These are phyloP conservation scores for Gautieria morchelliformis DNA, from an alignment of 768 basidiomycete species.

Conservation along the genomic window DNA sequence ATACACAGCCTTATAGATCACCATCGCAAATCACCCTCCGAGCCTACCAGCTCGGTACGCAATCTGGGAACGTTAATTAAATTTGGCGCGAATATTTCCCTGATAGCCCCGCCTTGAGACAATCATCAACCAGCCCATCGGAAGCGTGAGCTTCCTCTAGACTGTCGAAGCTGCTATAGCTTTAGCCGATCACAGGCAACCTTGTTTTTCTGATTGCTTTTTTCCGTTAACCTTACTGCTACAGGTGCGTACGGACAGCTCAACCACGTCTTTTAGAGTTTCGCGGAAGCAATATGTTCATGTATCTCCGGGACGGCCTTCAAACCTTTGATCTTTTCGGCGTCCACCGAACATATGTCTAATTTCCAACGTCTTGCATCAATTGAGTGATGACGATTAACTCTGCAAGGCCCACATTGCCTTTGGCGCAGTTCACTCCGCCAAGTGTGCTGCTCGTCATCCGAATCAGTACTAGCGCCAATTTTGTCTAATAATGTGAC, in stretches of 20 bases:
- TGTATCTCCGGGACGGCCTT: not conserved
- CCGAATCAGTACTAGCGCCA: not conserved
- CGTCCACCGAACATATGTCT: not conserved
- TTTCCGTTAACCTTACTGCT: too few species aligned
- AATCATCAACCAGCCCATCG: too few species aligned
- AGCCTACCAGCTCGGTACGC: not conserved
- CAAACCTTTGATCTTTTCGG: not conserved
- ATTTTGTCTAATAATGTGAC: slow-evolving; percentile 17
- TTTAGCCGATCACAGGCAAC: too few species aligned
- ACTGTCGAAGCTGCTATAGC: too few species aligned
- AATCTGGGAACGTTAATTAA: too few species aligned
- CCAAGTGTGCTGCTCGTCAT: not conserved
- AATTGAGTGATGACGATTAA: not conserved
- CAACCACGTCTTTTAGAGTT: not conserved
- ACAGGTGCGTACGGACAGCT: not conserved
- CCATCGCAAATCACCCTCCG: not conserved
- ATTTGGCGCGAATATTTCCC: too few species aligned
- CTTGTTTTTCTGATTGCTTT: too few species aligned
- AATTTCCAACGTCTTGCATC: not conserved
- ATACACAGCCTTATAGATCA: not conserved
- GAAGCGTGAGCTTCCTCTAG: too few species aligned
- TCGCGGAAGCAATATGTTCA: not conserved
- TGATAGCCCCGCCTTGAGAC: too few species aligned
- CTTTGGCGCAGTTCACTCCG: not conserved
- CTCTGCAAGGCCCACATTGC: not conserved